These are phyloP conservation scores for Leccinum aurantiacum DNA, from an alignment of 768 basidiomycete genomes.

Conservation along the genomic window DNA sequence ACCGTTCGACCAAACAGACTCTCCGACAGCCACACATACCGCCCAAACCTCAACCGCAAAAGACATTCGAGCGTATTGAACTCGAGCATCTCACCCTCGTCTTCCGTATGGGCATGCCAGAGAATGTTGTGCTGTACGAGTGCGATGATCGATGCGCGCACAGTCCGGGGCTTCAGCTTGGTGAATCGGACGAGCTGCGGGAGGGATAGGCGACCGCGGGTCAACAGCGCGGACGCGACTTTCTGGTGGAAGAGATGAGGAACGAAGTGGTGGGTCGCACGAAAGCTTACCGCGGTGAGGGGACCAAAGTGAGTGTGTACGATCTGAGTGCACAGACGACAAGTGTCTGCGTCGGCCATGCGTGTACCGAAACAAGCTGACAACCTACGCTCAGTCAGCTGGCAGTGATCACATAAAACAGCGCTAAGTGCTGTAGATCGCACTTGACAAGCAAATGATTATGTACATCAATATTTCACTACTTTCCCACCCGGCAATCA, in stretches of 20 bases:
- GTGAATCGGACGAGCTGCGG: slow-evolving; percentile 69
- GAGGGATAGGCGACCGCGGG: slow-evolving; percentile 78
- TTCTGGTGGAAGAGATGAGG: slow-evolving; percentile 44
- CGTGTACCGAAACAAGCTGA: slow-evolving; percentile 4
- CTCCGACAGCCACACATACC: slow-evolving; percentile 73
- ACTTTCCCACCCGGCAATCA: slow-evolving; percentile 1
- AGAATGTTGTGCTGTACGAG: slow-evolving; percentile 91
- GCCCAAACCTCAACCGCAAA: slow-evolving; percentile 77
- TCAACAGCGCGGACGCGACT: slow-evolving; percentile 72
- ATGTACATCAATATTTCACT: slow-evolving; percentile 1
- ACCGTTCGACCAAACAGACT: slow-evolving; percentile 71
- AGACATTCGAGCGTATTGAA: slow-evolving; percentile 84
- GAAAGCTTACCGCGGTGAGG: slow-evolving; percentile 56
- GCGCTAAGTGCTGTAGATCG: not conserved
- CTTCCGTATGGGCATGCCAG: slow-evolving; percentile 75
- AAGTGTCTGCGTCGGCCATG: slow-evolving; percentile 68
- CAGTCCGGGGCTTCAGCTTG: slow-evolving; percentile 60
- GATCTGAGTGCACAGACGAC: slow-evolving; percentile 60
- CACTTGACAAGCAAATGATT: not conserved
- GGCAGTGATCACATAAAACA: slow-evolving; percentile 14
- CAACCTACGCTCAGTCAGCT: not conserved
- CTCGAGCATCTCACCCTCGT: slow-evolving; percentile 77
- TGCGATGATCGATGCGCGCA: slow-evolving; percentile 69
- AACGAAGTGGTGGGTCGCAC: not conserved
- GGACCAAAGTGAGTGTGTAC: slow-evolving; percentile 65